Evolutionary conservation across 441 rosid species (phyloP).

Genomic region (Kokia cookei): DNA sequence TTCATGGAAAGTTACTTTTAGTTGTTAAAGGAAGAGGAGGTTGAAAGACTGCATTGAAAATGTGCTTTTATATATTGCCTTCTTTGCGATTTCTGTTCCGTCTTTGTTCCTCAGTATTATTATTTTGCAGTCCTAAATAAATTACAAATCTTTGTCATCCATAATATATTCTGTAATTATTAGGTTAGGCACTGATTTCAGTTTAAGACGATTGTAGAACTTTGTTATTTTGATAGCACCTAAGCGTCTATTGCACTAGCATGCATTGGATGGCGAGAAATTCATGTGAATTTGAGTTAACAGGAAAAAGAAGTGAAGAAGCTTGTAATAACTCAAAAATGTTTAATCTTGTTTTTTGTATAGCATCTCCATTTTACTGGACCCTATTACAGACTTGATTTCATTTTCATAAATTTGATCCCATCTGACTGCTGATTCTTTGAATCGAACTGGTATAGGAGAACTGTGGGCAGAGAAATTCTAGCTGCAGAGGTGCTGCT

Average conservation of each 20-base stretch:
- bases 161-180: background rate
- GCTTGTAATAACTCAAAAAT: background rate
- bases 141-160: background rate
- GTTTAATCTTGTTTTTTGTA: background rate
- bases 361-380: background rate
- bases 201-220: background rate
- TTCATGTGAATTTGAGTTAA: background rate
- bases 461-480: conserved; percentile 42
- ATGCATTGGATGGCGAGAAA: background rate
- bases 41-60: background rate
- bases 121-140: background rate
- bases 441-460: conserved; percentile 39
- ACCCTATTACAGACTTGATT: background rate
- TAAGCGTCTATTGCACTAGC: background rate
- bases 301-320: background rate
- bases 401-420: background rate
- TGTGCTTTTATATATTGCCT: background rate
- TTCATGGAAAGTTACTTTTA: background rate
- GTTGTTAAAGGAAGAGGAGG: background rate
- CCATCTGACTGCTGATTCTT: background rate
- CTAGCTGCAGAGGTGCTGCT: conserved; percentile 28
- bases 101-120: background rate
- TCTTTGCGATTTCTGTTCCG: background rate
- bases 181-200: background rate
- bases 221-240: background rate